phyloP scores from a whole-genome alignment of 768 basidiomycete species.

The Agaricus sinodeliciosus region DNA sequence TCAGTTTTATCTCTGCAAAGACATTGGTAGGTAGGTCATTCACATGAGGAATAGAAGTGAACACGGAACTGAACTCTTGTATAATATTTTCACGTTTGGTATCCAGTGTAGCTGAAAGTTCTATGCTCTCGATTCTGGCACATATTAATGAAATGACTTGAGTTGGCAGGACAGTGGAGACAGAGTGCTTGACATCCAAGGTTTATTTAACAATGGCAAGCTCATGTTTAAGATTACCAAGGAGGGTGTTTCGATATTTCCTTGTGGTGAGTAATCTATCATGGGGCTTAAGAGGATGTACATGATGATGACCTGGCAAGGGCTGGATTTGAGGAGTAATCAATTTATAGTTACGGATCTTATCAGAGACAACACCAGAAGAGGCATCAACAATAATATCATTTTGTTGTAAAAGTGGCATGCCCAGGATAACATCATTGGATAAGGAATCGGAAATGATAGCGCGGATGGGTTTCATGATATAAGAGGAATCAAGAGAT shows the following conservation, averaged over 20 bases:
- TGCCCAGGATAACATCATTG: conserved; percentile 23
- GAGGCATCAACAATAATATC: conserved; percentile 25
- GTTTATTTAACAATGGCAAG: not conserved
- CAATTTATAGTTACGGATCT: no score
- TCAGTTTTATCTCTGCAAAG: conserved; percentile 17
- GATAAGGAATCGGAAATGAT: conserved; percentile 20
- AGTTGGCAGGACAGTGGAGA: not conserved
- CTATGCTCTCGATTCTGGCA: no score
- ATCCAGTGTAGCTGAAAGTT: not conserved
- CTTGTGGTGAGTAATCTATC: not conserved
- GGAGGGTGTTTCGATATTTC: not conserved
- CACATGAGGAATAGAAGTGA: conserved; percentile 22
- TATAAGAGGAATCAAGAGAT: conserved; percentile 14
- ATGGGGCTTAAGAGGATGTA: not conserved
- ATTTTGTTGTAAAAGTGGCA: conserved; percentile 28
- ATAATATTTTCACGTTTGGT: conserved; percentile 1
- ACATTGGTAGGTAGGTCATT: conserved; percentile 18
- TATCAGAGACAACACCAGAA: conserved; percentile 11
- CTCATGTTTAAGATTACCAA: not conserved
- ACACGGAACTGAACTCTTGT: conserved; percentile 15
- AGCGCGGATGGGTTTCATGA: conserved; percentile 12
- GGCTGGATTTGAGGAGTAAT: no score
- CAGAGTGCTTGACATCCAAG: not conserved
- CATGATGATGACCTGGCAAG: not conserved
- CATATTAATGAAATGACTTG: no score